Evolutionary conservation across 805 yeast species (phyloP).

Genomic region (Yamadazyma akitaensis): DNA sequence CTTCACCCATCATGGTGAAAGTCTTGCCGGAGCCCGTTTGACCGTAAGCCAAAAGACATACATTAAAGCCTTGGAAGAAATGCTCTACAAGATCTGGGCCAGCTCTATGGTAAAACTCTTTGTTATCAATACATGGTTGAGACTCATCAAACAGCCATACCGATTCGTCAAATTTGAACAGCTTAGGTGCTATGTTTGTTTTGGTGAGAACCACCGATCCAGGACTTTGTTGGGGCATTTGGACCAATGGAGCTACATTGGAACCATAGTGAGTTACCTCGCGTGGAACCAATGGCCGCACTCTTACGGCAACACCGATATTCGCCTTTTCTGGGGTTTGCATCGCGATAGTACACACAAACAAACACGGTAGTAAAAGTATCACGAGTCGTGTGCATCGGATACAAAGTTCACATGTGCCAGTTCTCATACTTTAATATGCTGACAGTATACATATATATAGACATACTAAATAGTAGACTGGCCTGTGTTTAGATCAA

Average conservation of each 20-base stretch:
- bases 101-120: conserved; percentile 46
- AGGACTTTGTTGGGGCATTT: conserved; percentile 22
- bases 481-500: no score
- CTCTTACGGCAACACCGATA: conserved; percentile 51
- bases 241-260: conserved; percentile 21
- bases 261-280: conserved; percentile 6
- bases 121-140: conserved; percentile 45
- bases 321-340: conserved; percentile 1
- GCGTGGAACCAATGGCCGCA: conserved; percentile 42
- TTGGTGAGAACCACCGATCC: neutral
- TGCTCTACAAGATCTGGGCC: conserved; percentile 61
- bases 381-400: neutral
- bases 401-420: neutral
- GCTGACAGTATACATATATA: no score
- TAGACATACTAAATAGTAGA: no score
- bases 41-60: conserved; percentile 43
- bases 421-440: no score
- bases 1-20: conserved; percentile 41
- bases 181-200: neutral
- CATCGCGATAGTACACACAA: neutral
- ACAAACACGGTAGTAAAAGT: neutral
- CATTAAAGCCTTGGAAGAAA: conserved; percentile 38
- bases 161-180: conserved; percentile 18
- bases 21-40: conserved; percentile 45
- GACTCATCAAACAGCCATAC: conserved; percentile 18